Evolutionary conservation across 306 rosid genomes (phyloP).

Genomic region (Begonia loranthoides): DNA sequence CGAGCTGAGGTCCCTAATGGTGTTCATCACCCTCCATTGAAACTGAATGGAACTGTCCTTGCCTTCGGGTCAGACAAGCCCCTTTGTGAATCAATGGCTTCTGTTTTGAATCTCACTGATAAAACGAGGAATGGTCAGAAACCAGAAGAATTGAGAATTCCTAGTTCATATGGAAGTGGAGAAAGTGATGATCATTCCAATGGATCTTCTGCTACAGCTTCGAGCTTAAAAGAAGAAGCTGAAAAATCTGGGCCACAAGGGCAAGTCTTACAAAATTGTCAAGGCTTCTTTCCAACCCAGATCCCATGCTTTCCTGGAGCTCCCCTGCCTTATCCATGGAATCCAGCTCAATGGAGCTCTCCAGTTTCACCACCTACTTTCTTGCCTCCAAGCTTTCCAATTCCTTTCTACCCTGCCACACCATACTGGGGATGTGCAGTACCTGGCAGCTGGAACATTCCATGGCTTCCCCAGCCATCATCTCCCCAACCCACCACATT

Average conservation of each 20-base stretch:
- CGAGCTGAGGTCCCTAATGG: slow-evolving; percentile 15
- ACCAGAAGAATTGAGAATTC: slow-evolving; percentile 19
- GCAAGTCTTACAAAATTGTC: slow-evolving; percentile 23
- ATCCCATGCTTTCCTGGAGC: slow-evolving; percentile 30
- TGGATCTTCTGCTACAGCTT: slow-evolving; percentile 19
- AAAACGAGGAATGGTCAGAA: slow-evolving; percentile 18
- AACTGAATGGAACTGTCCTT: slow-evolving; percentile 24
- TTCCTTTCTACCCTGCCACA: slow-evolving; percentile 34
- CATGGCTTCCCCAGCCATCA: slow-evolving; percentile 33
- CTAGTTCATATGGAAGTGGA: slow-evolving; percentile 16
- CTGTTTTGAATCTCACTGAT: slow-evolving; percentile 32
- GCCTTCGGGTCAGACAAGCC: slow-evolving; percentile 30
- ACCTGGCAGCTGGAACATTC: slow-evolving; percentile 30
- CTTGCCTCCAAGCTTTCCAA: slow-evolving; percentile 35
- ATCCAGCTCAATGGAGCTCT: slow-evolving; percentile 30
- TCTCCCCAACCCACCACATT: slow-evolving; percentile 14
- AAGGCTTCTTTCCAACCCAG: slow-evolving; percentile 26
- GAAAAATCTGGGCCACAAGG: slow-evolving; percentile 22
- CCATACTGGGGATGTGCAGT: slow-evolving; percentile 36
- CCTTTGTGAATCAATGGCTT: slow-evolving; percentile 35
- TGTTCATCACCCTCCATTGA: slow-evolving; percentile 17
- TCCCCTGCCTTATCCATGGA: slow-evolving; percentile 42
- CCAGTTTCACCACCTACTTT: slow-evolving; percentile 26
- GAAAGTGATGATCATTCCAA: slow-evolving; percentile 16
- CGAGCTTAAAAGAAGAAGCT: slow-evolving; percentile 16